These are phyloP conservation scores for Quercus gilva DNA, from an alignment of 306 rosid genomes.

Conservation along the genomic window DNA sequence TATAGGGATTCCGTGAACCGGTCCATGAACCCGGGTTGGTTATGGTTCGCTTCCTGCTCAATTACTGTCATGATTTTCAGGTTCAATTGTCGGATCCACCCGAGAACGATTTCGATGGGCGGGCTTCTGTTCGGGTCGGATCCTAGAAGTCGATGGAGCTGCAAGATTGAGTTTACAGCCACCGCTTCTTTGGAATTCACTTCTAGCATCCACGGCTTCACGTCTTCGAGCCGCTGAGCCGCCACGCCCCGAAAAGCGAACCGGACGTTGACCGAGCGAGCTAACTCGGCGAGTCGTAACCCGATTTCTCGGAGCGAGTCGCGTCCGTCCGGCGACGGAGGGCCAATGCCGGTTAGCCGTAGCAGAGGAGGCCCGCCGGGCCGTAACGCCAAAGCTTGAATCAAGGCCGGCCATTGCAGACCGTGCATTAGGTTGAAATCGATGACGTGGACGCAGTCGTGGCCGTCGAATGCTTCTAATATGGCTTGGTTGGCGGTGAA, in stretches of 20 bases:
- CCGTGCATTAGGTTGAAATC: conserved; percentile 94
- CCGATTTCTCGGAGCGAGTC: conserved; percentile 84
- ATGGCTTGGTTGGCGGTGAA: conserved; percentile 95
- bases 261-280: conserved; percentile 77
- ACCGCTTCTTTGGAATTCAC: conserved; percentile 67
- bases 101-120: conserved; percentile 41
- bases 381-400: conserved; percentile 81
- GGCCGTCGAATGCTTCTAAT: conserved; percentile 75
- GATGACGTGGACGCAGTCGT: conserved; percentile 84
- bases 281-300: conserved; percentile 67
- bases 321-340: conserved; percentile 86
- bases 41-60: conserved; percentile 88
- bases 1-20: conserved; percentile 85
- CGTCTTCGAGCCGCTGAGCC: conserved; percentile 75
- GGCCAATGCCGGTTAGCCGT: conserved; percentile 85
- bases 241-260: conserved; percentile 92
- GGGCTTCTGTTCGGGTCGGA: conserved; percentile 30
- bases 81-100: conserved; percentile 67
- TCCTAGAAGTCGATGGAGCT: conserved; percentile 75
- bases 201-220: conserved; percentile 91
- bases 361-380: conserved; percentile 84
- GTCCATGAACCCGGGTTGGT: conserved; percentile 63
- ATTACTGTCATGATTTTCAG: conserved; percentile 77
- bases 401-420: conserved; percentile 87
- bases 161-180: conserved; percentile 83